Conservation (phyloP, 805 yeast species). For the Saccharomyces jurei region DNA sequence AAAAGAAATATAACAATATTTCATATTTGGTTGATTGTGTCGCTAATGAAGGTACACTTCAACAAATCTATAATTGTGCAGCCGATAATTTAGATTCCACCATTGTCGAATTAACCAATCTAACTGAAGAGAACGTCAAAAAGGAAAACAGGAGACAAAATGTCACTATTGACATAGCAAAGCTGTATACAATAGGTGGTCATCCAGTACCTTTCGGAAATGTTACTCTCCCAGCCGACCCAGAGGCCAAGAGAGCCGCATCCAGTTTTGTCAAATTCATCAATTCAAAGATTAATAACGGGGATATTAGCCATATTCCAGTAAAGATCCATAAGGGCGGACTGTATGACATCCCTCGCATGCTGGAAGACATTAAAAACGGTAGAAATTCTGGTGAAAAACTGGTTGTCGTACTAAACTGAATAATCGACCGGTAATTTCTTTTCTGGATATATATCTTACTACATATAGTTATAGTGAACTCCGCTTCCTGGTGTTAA, state of each 20-base stretch:
- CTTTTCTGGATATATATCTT: too few species aligned
- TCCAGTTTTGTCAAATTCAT: constrained; percentile 23
- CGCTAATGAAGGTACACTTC: constrained; percentile 25
- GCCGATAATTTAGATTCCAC: constrained; percentile 27
- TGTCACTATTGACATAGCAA: constrained; percentile 29
- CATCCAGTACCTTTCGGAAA: constrained; percentile 28
- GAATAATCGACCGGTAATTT: too few species aligned
- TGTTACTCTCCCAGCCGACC: constrained; percentile 17
- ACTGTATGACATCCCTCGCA: constrained; percentile 21
- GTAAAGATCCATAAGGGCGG: constrained; percentile 27
- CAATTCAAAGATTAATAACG: constrained; percentile 17
- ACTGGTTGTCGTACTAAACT: constrained; percentile 15
- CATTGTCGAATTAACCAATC: constrained; percentile 30
- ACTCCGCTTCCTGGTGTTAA: too few species aligned
- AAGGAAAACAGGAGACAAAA: constrained; percentile 27
- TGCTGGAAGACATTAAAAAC: constrained; percentile 17
- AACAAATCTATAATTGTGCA: constrained; percentile 30
- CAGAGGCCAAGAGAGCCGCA: constrained; percentile 19
- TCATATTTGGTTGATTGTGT: constrained; percentile 30
- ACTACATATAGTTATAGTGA: neutral
- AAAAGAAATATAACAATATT: constrained; percentile 25
- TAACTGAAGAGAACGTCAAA: constrained; percentile 17
- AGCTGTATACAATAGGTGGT: constrained; percentile 35
- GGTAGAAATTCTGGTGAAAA: constrained; percentile 28
- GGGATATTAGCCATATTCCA: constrained; percentile 28